Evolutionary conservation across 805 yeast species (phyloP), one percentile per base, ranked within the genome.

Genomic region (Cyberlindnera nakhonratchasimensis): DNA sequence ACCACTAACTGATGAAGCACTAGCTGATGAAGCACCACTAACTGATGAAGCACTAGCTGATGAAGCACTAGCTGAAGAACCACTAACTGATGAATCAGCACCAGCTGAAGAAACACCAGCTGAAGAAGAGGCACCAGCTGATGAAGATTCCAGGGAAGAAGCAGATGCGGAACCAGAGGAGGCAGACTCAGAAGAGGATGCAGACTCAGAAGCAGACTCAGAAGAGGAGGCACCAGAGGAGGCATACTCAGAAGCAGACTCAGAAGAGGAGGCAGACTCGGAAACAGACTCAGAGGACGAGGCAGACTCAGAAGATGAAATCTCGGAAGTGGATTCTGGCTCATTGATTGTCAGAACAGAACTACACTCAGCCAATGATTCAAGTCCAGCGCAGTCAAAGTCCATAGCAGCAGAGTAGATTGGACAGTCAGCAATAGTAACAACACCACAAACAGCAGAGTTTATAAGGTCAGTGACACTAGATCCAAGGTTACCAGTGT

Each of bases 401-500:
- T 34, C 48, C 34, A 53, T 28, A 2, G 25, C 32, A 1, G 37
- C 20, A 8, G 35, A 21, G 37, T 46, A 41, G 12, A 28, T 8
- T 3, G 39, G 30, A 33, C 55, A 47, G 19, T 45, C 29, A 3
- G 23, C 19, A 17, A 43, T 29, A 16, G 32, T 37, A 4, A 34
- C 4, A 18, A 44, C 18, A 32, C 39, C 43, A 32, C 57, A 53
- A 3, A 21, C n/a, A n/a, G 24, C 31, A 3, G 6, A 11, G 5
- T 37, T 33, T 10, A 45, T n/a, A 2, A 40, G 6, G 0, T 37
- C 19, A 13, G 37, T 33, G 10, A 53, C 37, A 14, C 31, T 37
- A 7, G 52, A 39, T 5, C 51, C 53, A 6, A 44, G 6, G 28
- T 43, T 39, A 35, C 53, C 55, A 14, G 54, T 51, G 45, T 48